phyloP scores from a whole-genome alignment of 257 asterid genomes.

The Solanum phureja region DNA sequence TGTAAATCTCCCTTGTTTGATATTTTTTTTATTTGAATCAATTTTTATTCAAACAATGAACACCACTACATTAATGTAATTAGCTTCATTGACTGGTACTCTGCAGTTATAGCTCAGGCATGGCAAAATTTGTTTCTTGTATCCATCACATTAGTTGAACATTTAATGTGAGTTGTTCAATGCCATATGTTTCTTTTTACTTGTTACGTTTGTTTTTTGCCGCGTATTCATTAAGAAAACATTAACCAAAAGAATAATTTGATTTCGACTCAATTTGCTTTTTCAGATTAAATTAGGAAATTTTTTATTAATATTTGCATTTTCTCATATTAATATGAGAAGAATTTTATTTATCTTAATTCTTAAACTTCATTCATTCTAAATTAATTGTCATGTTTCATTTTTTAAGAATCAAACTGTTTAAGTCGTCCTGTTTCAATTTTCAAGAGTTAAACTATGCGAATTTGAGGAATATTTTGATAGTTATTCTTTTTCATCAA shows the following conservation, averaged over 20 bases:
- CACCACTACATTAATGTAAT: no score
- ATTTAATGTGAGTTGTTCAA: neutral
- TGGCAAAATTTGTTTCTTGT: neutral
- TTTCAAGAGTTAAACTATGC: neutral
- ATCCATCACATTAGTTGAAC: neutral
- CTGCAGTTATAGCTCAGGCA: neutral
- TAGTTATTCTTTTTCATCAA: neutral
- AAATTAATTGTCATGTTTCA: neutral
- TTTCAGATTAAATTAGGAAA: neutral
- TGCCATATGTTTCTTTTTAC: neutral
- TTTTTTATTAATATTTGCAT: neutral
- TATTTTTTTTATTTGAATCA: no score
- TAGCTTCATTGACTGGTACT: neutral
- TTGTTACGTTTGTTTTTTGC: neutral
- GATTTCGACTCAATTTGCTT: neutral
- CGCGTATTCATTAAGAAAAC: no score
- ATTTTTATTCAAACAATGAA: no score
- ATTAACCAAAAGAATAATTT: neutral
- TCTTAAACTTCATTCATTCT: neutral
- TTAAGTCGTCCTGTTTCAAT: neutral
- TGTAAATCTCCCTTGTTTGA: no score
- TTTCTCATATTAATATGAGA: neutral
- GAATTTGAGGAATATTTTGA: neutral
- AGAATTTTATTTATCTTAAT: neutral
- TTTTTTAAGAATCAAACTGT: accelerated